Base-by-base conservation (phyloP, 176 grass and related monocot species). In the Guadua angustifolia region DNA sequence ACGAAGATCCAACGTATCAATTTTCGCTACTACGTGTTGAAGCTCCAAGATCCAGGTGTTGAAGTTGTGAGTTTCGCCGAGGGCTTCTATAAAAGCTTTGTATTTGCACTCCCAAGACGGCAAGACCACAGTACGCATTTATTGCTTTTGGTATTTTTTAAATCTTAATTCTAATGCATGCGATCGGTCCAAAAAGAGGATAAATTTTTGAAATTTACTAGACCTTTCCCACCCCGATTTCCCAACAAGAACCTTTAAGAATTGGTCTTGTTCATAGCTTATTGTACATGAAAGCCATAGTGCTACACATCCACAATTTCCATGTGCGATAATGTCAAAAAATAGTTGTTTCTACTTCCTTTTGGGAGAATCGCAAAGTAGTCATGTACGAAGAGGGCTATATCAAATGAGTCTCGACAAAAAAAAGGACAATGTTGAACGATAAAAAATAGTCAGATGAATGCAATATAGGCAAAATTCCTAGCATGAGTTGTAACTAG, bases 341-440 rank as follows among this genome's bases (percentile, higher is more conserved):
- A 11, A 29, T 57, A 81, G 22, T 56, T 57, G 9, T 58, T 58
- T 58, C 8, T 57, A 69, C 44, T 62, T 62, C 57, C 38, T 14
- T 42, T 77, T 53, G 5, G 51, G 17, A 77, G 53, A n/a, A 8
- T 44, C 15, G 0, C 24, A 62, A 78, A 61, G 39, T 61, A 60
- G n/a, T 18, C 3, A 39, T 40, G n/a, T 81, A 39, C 52, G 50
- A 32, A 26, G 13, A 69, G 46, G 43, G 6, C 80, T 82, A 60
- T 39, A 62, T 22, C 25, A 64, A 83, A 74, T 25, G 1, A 74
- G 55, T 49, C 29, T 50, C 80, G 25, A 83, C 21, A 38, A 51
- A 24, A 51, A 74, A 69, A n/a, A n/a, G 5, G 18, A 74, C 49
- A 52, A 33, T 29, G 21, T 64, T 12, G 24, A 46, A 22, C 49